phyloP scores from a whole-genome alignment of 78 protist species.

The Pigoraptor vietnamica region DNA sequence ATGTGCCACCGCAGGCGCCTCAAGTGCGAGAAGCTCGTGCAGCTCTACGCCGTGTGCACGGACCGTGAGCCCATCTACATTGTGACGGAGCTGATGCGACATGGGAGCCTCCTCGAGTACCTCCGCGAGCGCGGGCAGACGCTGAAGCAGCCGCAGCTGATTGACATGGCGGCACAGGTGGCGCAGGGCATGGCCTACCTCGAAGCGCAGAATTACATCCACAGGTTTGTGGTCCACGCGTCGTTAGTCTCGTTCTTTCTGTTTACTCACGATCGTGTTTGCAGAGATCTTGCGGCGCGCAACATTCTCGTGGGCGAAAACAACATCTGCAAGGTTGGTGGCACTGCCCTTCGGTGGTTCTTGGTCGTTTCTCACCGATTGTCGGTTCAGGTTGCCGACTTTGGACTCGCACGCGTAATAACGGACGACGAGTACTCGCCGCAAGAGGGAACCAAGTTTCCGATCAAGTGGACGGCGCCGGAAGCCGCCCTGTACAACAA shows the following conservation, averaged over 20 bases:
- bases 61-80: conserved; percentile 34
- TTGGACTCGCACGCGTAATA: conserved; percentile 36
- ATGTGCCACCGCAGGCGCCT: background rate
- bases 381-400: conserved; percentile 28
- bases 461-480: conserved; percentile 56
- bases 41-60: conserved; percentile 42
- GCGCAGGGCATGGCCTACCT: conserved; percentile 43
- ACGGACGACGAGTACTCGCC: conserved; percentile 28
- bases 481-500: background rate
- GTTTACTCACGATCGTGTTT: background rate
- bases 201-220: conserved; percentile 19
- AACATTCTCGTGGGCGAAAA: conserved; percentile 23
- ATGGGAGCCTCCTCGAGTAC: conserved; percentile 29
- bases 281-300: conserved; percentile 38
- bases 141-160: background rate
- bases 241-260: too few relatives aligned
- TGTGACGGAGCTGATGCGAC: conserved; percentile 28
- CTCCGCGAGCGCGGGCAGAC: conserved; percentile 16
- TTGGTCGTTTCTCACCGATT: background rate
- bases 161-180: conserved; percentile 37
- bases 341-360: too few relatives aligned
- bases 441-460: conserved; percentile 41
- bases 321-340: conserved; percentile 10
- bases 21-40: conserved; percentile 17
- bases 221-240: background rate